A percentile compares a stretch with the other conserved stretches of the same genome.
These are phyloP conservation scores for Colletotrichum gigasporum DNA, from an alignment of 2,329 filamentous ascomycete genomes.

Conservation along the genomic window DNA sequence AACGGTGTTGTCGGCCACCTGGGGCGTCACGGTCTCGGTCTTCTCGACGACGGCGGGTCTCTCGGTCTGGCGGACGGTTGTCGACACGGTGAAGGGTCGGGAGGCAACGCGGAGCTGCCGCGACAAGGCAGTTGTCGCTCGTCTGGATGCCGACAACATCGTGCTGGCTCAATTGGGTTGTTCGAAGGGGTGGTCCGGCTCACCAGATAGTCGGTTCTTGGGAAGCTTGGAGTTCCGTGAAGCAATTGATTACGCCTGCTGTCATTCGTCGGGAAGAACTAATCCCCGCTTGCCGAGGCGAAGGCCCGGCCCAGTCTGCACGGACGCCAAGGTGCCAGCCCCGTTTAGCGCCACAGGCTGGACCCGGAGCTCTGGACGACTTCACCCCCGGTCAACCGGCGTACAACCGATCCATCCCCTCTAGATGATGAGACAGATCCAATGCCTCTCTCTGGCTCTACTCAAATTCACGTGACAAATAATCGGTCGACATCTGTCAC, in stretches of 20 bases:
- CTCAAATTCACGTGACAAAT: neutral
- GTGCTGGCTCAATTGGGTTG: constrained; percentile 40
- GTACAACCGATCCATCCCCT: too few relatives aligned
- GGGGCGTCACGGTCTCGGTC: constrained; percentile 51
- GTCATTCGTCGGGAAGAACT: constrained; percentile 30
- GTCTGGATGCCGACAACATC: constrained; percentile 55
- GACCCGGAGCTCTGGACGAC: too few relatives aligned
- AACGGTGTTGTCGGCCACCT: constrained; percentile 52
- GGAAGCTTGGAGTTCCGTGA: constrained; percentile 28
- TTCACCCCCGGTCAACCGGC: too few relatives aligned
- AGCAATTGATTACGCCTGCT: constrained; percentile 30
- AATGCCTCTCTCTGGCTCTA: neutral
- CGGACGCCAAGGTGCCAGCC: neutral
- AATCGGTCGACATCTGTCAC: neutral
- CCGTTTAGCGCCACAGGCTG: too few relatives aligned
- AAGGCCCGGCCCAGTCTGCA: neutral
- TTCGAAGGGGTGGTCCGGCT: constrained; percentile 18
- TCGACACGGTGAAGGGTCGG: constrained; percentile 59
- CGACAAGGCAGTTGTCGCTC: constrained; percentile 52
- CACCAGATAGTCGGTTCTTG: constrained; percentile 18
- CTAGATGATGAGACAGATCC: too few relatives aligned
- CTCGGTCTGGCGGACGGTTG: constrained; percentile 41
- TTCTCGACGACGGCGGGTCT: constrained; percentile 52
- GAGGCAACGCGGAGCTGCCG: constrained; percentile 54
- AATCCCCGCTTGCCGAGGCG: constrained; percentile 15